These are phyloP conservation scores for Epichloe scottii DNA, from an alignment of 2,329 filamentous ascomycete species.

Conservation along the genomic window DNA sequence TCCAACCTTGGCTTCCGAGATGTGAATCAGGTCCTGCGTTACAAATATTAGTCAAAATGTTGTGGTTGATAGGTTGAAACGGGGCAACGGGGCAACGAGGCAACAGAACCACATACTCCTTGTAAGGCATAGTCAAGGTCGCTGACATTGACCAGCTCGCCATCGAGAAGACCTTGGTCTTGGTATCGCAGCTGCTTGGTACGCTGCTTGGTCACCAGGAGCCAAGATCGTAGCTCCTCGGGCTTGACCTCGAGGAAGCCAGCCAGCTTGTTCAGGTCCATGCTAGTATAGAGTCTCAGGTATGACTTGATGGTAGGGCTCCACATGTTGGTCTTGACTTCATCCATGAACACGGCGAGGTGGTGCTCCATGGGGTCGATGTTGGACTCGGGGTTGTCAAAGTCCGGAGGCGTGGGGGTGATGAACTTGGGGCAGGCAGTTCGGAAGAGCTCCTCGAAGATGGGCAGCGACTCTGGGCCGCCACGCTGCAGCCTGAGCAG, in stretches of 20 bases:
- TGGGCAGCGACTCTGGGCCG: conserved; percentile 84
- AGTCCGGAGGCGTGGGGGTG: conserved; percentile 90
- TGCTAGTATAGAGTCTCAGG: conserved; percentile 96
- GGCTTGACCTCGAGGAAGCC: conserved; percentile 94
- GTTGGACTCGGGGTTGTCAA: conserved; percentile 92
- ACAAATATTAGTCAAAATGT: conserved; percentile 10
- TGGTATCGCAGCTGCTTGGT: conserved; percentile 93
- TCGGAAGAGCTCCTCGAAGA: conserved; percentile 98
- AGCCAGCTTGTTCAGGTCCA: conserved; percentile 96
- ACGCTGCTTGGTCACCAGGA: conserved; percentile 96
- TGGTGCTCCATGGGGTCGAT: conserved; percentile 97
- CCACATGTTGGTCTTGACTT: conserved; percentile 99
- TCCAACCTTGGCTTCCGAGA: conserved; percentile 97
- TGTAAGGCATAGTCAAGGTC: conserved; percentile 97
- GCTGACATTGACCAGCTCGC: conserved; percentile 83
- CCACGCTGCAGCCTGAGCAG: conserved; percentile 93
- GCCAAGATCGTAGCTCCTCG: conserved; percentile 88
- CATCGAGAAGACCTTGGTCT: conserved; percentile 76
- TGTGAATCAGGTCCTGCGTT: conserved; percentile 80
- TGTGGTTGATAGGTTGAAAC: background rate
- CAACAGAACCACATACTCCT: conserved; percentile 48
- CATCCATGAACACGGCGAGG: conserved; percentile 96
- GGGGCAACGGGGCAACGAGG: background rate
- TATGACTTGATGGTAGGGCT: conserved; percentile 97
- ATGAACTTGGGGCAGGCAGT: conserved; percentile 99